Evolutionary conservation across 768 basidiomycete genomes (phyloP).

Genomic region (Boletus rubropictus): DNA sequence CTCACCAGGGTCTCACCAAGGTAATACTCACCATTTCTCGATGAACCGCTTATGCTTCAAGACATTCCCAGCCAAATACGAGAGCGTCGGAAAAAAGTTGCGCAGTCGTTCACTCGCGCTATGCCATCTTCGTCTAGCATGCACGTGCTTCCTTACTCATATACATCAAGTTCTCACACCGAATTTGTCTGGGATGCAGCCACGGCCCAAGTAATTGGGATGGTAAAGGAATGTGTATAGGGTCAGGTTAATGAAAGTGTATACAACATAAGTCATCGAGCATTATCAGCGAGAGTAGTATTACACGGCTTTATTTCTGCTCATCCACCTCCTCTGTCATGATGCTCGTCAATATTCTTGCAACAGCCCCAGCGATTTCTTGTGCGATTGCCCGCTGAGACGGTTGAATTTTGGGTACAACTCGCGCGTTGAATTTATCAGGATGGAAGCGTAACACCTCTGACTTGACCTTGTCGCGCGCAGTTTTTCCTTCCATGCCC

Average conservation of each 20-base stretch:
- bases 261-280: not conserved
- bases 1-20: not conserved
- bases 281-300: not conserved
- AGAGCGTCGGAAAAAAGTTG: not conserved
- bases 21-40: not conserved
- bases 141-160: not conserved
- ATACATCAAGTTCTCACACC: not conserved
- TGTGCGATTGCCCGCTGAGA: constrained; percentile 30
- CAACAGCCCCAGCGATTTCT: constrained; percentile 36
- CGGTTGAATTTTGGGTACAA: constrained; percentile 32
- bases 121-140: not conserved
- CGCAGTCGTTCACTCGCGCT: not conserved
- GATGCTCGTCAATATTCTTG: constrained; percentile 37
- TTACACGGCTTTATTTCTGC: not conserved
- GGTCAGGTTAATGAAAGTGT: not conserved
- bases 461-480: constrained; percentile 33
- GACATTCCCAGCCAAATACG: not conserved
- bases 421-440: constrained; percentile 42
- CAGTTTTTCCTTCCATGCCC: constrained; percentile 26
- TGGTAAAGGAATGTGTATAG: constrained; percentile 1
- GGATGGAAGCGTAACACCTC: constrained; percentile 53
- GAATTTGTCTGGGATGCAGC: no score
- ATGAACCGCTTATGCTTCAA: not conserved
- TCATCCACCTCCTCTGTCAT: constrained; percentile 18
- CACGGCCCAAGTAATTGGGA: not conserved